Conservation (phyloP, 768 basidiomycete genomes). For the Lactifluus piperatus region DNA sequence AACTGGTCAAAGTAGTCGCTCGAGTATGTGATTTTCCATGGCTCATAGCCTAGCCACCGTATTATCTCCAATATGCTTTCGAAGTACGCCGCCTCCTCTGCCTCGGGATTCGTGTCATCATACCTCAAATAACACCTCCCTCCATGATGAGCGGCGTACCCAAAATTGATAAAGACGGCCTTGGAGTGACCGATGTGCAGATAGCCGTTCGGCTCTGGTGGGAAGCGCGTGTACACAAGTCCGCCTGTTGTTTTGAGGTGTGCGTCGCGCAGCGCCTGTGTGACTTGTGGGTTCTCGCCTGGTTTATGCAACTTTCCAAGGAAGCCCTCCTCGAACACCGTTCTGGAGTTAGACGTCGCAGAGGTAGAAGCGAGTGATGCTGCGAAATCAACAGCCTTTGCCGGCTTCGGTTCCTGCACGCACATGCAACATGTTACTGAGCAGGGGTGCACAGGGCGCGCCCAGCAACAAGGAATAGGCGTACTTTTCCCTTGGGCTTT, state of each 20-base stretch:
- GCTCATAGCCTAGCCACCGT: constrained; percentile 95
- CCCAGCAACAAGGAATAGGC: background rate
- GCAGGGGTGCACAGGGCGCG: background rate
- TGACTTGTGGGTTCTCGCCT: constrained; percentile 86
- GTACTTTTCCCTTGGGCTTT: constrained; percentile 61
- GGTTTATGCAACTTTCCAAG: constrained; percentile 87
- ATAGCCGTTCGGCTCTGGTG: constrained; percentile 97
- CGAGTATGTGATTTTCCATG: constrained; percentile 98
- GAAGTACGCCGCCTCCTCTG: constrained; percentile 93
- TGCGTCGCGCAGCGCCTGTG: constrained; percentile 64
- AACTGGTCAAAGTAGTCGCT: constrained; percentile 92
- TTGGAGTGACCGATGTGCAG: constrained; percentile 96
- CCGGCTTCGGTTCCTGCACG: constrained; percentile 34
- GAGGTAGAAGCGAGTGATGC: constrained; percentile 31
- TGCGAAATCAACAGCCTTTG: constrained; percentile 28
- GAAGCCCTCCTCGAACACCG: constrained; percentile 93
- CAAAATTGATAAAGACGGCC: constrained; percentile 96
- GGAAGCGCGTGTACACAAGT: constrained; percentile 90
- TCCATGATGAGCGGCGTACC: constrained; percentile 92
- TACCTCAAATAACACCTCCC: constrained; percentile 92
- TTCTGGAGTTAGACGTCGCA: constrained; percentile 29
- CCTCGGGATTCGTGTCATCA: constrained; percentile 98
- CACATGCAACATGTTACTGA: background rate
- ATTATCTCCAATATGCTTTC: constrained; percentile 94
- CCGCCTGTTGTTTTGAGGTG: constrained; percentile 79